Conservation (phyloP, 352 stramenopile genomes). For the Blastocystis sp. region DNA sequence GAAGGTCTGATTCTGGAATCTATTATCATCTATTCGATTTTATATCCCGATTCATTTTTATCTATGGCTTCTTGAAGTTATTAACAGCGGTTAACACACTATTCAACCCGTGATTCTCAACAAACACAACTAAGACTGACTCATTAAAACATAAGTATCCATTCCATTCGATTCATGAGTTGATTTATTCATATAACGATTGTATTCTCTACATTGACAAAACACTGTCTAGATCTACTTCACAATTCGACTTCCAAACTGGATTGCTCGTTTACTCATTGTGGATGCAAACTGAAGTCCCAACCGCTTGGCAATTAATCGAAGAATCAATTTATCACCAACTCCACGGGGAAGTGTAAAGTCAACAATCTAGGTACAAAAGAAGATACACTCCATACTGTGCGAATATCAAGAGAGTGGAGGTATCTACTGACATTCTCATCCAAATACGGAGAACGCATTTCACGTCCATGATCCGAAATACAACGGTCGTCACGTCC, state of each 20-base stretch:
- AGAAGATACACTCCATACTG: constrained; percentile 64
- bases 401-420: not conserved
- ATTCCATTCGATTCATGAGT: not conserved
- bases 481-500: constrained; percentile 86
- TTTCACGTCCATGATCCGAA: constrained; percentile 80
- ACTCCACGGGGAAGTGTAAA: constrained; percentile 73
- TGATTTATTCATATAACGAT: constrained; percentile 46
- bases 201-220: constrained; percentile 17
- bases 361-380: constrained; percentile 73
- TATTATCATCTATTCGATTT: no score
- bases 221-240: constrained; percentile 69
- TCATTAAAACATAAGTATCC: constrained; percentile 14
- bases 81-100: no score
- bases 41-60: no score
- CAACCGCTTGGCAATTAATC: constrained; percentile 72
- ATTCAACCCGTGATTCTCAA: not conserved
- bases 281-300: constrained; percentile 70
- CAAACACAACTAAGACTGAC: not conserved
- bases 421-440: constrained; percentile 71
- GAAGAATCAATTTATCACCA: constrained; percentile 83
- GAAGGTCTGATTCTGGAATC: no score
- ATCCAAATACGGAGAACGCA: constrained; percentile 87
- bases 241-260: constrained; percentile 83
- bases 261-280: constrained; percentile 84
- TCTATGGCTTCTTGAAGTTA: not conserved